These are phyloP conservation scores for Myrica gale DNA, from an alignment of 306 rosid species.

Conservation along the genomic window DNA sequence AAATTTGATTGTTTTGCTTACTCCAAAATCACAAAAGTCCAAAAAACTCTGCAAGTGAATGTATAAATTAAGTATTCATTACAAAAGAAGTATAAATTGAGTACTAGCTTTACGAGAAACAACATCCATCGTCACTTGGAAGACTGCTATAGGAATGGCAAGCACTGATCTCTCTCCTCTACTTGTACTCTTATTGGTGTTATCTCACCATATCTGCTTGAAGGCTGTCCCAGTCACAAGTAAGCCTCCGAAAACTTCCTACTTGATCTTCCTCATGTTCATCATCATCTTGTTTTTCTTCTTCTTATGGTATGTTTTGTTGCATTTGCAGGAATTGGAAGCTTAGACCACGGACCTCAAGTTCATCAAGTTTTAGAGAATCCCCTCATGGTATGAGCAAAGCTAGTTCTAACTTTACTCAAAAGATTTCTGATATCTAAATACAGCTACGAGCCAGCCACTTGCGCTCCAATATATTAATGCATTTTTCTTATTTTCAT, in stretches of 20 bases:
- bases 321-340: conserved; percentile 55
- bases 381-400: conserved; percentile 32
- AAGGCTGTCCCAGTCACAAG: conserved; percentile 77
- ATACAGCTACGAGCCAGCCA: not conserved
- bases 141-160: conserved; percentile 36
- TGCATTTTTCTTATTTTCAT: not conserved
- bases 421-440: not conserved
- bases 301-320: conserved; percentile 5
- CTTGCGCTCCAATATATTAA: not conserved
- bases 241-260: conserved; percentile 27
- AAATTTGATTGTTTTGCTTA: conserved; percentile 15
- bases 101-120: conserved; percentile 23
- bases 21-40: conserved; percentile 22
- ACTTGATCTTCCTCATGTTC: conserved; percentile 12
- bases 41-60: conserved; percentile 10
- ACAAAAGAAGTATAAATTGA: not conserved
- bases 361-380: conserved; percentile 37
- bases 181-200: conserved; percentile 50
- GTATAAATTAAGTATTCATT: conserved; percentile 43
- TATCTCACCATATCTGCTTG: conserved; percentile 51
- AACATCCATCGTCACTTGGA: conserved; percentile 26
- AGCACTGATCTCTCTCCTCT: conserved; percentile 41
- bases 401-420: conserved; percentile 6
- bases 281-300: conserved; percentile 2
- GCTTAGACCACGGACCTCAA: conserved; percentile 41